Conservation (phyloP, 31 red algal species). For the Porphyra umbilicalis region DNA sequence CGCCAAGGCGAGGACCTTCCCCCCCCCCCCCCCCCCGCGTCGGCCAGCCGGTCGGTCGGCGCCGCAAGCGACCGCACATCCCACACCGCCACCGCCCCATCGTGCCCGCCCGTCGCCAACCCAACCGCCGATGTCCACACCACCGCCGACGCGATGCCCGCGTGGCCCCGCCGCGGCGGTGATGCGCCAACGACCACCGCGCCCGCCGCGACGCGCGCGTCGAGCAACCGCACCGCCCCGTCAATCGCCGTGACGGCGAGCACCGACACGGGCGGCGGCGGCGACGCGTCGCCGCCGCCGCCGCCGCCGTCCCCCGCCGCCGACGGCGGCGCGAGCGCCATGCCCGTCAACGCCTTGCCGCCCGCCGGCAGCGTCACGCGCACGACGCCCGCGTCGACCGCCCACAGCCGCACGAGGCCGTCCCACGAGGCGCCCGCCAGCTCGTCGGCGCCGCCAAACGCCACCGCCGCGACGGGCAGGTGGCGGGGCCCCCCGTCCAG, state of each 20-base stretch:
- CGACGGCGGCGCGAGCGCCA: constrained; percentile 1
- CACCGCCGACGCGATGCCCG: background rate
- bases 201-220: constrained; percentile 37
- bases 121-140: background rate
- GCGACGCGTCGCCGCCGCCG: no score
- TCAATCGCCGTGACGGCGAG: constrained; percentile 32
- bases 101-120: background rate
- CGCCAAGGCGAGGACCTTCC: background rate
- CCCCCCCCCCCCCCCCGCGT: background rate
- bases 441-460: constrained; percentile 24
- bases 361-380: constrained; percentile 51
- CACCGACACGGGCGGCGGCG: background rate
- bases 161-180: background rate
- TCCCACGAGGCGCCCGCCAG: constrained; percentile 45
- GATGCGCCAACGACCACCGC: constrained; percentile 9
- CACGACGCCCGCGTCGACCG: constrained; percentile 20
- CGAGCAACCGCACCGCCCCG: constrained; percentile 38
- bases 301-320: background rate
- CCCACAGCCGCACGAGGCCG: constrained; percentile 35
- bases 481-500: constrained; percentile 7
- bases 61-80: background rate
- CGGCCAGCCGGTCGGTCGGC: background rate
- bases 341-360: constrained; percentile 28
- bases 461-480: constrained; percentile 21
- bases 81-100: background rate